phyloP scores from a whole-genome alignment of 495 filamentous ascomycete genomes.

The Astrocystis sublimbata region DNA sequence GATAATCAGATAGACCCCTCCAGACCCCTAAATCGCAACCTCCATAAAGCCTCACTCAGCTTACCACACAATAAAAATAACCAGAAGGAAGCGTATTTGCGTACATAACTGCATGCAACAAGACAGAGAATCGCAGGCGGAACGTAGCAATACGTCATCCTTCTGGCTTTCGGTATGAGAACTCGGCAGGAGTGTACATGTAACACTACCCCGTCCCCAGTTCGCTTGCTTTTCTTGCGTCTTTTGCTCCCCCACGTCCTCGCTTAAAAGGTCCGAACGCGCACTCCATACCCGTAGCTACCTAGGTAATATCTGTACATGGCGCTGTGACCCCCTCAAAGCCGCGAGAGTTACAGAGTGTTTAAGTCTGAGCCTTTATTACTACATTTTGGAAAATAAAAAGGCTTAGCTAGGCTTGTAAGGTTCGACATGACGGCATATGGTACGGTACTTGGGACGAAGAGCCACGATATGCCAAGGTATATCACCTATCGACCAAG shows the following conservation, averaged over 20 bases:
- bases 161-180: too few species aligned
- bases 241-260: slow-evolving; percentile 1
- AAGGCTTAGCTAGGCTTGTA: neutral
- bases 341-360: slow-evolving; percentile 9
- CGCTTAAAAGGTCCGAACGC: slow-evolving; percentile 8
- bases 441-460: neutral
- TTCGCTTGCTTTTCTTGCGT: neutral
- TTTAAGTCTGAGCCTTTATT: neutral
- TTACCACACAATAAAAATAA: slow-evolving; percentile 7
- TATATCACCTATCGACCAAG: too few species aligned
- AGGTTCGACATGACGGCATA: neutral
- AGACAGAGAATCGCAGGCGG: slow-evolving; percentile 1
- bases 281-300: too few species aligned
- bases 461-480: neutral
- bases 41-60: slow-evolving; percentile 3
- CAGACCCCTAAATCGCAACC: neutral
- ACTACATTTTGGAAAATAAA: neutral
- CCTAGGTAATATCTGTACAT: too few species aligned
- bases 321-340: slow-evolving; percentile 2
- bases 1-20: neutral
- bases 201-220: slow-evolving; percentile 1
- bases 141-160: neutral
- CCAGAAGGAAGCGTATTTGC: slow-evolving; percentile 4
- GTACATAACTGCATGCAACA: neutral
- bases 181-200: neutral